phyloP scores from a whole-genome alignment of 1,284 basidiomycete species.

The Testicularia cyperi region DNA sequence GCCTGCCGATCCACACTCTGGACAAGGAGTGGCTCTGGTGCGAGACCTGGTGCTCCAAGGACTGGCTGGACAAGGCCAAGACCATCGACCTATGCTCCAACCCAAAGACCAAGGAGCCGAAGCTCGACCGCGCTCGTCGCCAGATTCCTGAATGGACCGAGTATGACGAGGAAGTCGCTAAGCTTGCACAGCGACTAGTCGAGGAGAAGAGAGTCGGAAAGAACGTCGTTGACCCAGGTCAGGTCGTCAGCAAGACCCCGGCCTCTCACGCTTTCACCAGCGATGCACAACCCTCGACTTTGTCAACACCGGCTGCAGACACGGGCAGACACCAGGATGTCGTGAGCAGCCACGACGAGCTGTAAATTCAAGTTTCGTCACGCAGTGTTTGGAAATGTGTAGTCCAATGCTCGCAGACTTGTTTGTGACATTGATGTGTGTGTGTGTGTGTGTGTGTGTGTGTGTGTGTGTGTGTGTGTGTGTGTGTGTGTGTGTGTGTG shows the following conservation, averaged over 20 bases:
- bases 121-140: slow-evolving; percentile 78
- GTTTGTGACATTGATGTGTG: too few species aligned
- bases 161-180: slow-evolving; percentile 69
- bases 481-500: too few species aligned
- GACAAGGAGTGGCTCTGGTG: slow-evolving; percentile 58
- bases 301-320: too few species aligned
- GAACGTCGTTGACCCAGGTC: slow-evolving; percentile 23
- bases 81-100: slow-evolving; percentile 61
- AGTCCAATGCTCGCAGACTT: too few species aligned
- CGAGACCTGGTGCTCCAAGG: slow-evolving; percentile 57
- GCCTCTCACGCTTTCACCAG: too few species aligned
- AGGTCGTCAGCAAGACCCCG: slow-evolving; percentile 6
- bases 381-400: too few species aligned
- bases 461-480: too few species aligned
- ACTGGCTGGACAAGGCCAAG: slow-evolving; percentile 51
- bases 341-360: too few species aligned
- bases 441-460: too few species aligned
- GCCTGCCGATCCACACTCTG: slow-evolving; percentile 51
- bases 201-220: slow-evolving; percentile 14
- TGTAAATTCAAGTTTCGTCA: too few species aligned
- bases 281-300: too few species aligned
- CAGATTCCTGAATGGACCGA: slow-evolving; percentile 96
- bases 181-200: slow-evolving; percentile 51
- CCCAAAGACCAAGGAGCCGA: slow-evolving; percentile 79
- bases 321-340: too few species aligned